A percentile compares a stretch with the other conserved stretches of the same genome.
Conservation (phyloP, 345 rosid species). For the Salix exigua region DNA sequence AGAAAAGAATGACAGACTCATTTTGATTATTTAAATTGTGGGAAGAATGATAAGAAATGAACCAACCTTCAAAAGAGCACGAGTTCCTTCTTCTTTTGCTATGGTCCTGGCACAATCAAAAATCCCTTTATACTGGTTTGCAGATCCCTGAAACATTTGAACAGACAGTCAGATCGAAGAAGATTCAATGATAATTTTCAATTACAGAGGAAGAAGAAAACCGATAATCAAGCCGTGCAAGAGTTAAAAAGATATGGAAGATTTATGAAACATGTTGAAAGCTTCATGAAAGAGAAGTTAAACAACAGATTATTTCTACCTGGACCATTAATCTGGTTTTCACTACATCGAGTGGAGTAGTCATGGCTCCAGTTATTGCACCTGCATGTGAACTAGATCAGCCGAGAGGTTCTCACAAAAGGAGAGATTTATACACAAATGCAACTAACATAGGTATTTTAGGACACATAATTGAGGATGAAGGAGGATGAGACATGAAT, state of each 20-base stretch:
- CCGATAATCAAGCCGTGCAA: background rate
- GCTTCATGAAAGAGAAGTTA: background rate
- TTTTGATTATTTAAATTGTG: background rate
- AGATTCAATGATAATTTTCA: background rate
- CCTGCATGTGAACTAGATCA: conserved; percentile 32
- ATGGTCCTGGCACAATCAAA: conserved; percentile 82
- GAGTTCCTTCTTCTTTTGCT: conserved; percentile 78
- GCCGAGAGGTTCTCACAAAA: background rate
- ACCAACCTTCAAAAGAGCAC: conserved; percentile 80
- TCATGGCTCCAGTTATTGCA: conserved; percentile 92
- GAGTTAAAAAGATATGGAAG: background rate
- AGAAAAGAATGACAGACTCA: background rate
- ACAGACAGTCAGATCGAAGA: background rate
- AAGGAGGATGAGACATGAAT: background rate
- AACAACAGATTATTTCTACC: conserved; percentile 28
- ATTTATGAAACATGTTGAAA: background rate
- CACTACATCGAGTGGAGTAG: conserved; percentile 95
- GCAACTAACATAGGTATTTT: background rate
- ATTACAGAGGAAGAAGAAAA: background rate
- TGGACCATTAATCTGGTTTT: conserved; percentile 97
- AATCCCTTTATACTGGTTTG: conserved; percentile 73
- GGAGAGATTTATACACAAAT: background rate
- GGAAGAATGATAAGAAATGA: background rate
- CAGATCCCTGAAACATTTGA: conserved; percentile 61
- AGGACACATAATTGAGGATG: too few species aligned